A percentile compares a stretch with the other conserved stretches of the same genome.
phyloP scores from a whole-genome alignment of 495 filamentous ascomycete species.

The Trichoderma virens region DNA sequence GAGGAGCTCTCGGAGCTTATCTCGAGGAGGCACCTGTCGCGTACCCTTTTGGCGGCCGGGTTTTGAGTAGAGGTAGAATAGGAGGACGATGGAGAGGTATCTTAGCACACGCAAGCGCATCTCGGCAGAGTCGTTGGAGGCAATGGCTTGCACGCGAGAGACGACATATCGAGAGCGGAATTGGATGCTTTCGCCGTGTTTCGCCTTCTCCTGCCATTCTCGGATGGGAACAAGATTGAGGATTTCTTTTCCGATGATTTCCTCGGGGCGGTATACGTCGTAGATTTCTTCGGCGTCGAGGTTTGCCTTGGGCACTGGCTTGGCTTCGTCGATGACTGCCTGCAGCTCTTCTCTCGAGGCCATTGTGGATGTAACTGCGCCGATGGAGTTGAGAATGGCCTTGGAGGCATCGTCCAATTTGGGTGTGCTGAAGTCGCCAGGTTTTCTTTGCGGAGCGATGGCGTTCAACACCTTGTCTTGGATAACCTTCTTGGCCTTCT shows the following conservation, averaged over 20 bases:
- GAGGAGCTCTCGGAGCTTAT: conserved; percentile 40
- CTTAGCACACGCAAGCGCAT: conserved; percentile 54
- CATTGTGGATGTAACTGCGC: conserved; percentile 48
- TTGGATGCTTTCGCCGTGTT: conserved; percentile 44
- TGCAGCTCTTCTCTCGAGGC: conserved; percentile 56
- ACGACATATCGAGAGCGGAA: conserved; percentile 63
- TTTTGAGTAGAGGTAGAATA: conserved; percentile 42
- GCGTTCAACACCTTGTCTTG: conserved; percentile 71
- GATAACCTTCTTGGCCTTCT: conserved; percentile 83
- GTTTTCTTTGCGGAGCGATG: conserved; percentile 42
- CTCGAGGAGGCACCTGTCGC: conserved; percentile 36
- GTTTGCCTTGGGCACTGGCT: conserved; percentile 74
- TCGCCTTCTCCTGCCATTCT: conserved; percentile 66
- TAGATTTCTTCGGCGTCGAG: conserved; percentile 60
- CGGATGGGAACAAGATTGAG: conserved; percentile 55
- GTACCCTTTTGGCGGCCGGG: conserved; percentile 33
- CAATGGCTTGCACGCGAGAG: conserved; percentile 49
- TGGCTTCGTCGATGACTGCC: conserved; percentile 55
- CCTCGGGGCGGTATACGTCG: conserved; percentile 71
- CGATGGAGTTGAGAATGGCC: conserved; percentile 56
- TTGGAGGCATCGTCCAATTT: conserved; percentile 49
- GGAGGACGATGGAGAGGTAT: conserved; percentile 59
- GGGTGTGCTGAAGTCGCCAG: conserved; percentile 30
- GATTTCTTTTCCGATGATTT: conserved; percentile 56
- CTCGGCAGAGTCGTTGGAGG: conserved; percentile 44